These are phyloP conservation scores for Vigna trinervia DNA, from an alignment of 306 rosid genomes.

Conservation along the genomic window DNA sequence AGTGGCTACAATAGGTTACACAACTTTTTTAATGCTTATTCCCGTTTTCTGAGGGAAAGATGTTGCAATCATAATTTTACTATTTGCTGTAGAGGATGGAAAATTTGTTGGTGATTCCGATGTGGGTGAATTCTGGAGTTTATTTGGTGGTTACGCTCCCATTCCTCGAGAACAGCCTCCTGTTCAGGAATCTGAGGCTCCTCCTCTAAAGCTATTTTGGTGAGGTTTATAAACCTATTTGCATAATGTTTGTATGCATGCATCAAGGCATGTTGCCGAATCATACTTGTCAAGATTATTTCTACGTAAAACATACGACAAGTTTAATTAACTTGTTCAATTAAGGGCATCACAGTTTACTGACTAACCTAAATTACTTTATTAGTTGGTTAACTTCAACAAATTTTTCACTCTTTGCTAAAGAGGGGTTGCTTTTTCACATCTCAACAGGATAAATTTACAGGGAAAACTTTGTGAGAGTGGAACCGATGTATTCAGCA, in stretches of 20 bases:
- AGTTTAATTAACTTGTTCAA: conserved; percentile 15
- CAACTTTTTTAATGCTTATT: conserved; percentile 24
- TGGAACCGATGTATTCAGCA: conserved; percentile 59
- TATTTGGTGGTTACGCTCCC: conserved; percentile 97
- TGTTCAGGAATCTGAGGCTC: conserved; percentile 54
- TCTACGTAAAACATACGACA: conserved; percentile 15
- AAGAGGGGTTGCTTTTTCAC: conserved; percentile 38
- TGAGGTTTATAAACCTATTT: conserved; percentile 46
- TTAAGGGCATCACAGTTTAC: conserved; percentile 16
- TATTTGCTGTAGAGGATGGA: conserved; percentile 85
- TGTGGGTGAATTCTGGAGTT: conserved; percentile 97
- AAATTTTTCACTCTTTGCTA: conserved; percentile 33
- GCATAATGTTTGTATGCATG: conserved; percentile 18
- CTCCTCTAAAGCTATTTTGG: conserved; percentile 68
- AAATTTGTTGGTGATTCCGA: conserved; percentile 94
- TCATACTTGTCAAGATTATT: neutral
- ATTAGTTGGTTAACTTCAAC: conserved; percentile 13
- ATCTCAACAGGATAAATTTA: conserved; percentile 71
- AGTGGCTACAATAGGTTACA: conserved; percentile 86
- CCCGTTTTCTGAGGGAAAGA: conserved; percentile 25
- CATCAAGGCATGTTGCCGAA: neutral
- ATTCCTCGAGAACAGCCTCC: conserved; percentile 79
- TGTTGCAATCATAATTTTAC: conserved; percentile 37
- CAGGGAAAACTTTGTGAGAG: conserved; percentile 75
- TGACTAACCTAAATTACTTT: conserved; percentile 7